Base-by-base conservation (phyloP, 2,329 filamentous ascomycete genomes). In the Laburnicola sp. region DNA sequence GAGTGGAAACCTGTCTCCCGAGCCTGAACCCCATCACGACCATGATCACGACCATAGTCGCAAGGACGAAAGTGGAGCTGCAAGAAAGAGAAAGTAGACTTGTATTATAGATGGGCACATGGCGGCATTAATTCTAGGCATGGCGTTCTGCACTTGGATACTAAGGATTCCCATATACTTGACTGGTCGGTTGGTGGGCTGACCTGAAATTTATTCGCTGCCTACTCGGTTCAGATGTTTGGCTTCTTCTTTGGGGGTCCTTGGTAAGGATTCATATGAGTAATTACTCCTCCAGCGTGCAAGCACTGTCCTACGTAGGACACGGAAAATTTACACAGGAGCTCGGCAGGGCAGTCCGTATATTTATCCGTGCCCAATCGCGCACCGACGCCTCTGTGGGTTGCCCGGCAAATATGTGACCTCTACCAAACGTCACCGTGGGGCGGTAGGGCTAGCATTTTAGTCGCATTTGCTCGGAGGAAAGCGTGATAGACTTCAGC, bases 331-430 rank as follows among this genome's bases (percentile, higher is more conserved):
- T 21, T 42, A 48, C 36, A 48, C 32, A 34, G 10, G 28, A 39
- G 32, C 43, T 51, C 48, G 28, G 43, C 42, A 41, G 25, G 37
- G 31, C 37, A 42, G 27, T 40, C 37, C 46, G 47, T 39, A 44
- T 31, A 56, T 63, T 67, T 67, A 67, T 51, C 63, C 64, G 62
- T 45, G 44, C 28, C 64, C 64, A 66, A 64, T 66, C 23, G 45
- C 16, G 10, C 25, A 21, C 9, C 26, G 28, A 41, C 42, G 25
- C 47, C 53, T 55, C 63, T 62, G 64, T 60, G 56, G 59, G 56
- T 60, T 60, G 56, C n/a, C n/a, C 66, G 68, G 67, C 61, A 69
- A 64, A 71, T 66, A 51, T 53, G 45, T 60, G 54, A 60, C 60
- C 56, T 51, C 57, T 47, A 48, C 30, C 50, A 48, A 45, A 45